A percentile compares a stretch with the other conserved stretches of the same genome.
phyloP scores from a whole-genome alignment of 495 filamentous ascomycete species.

The Penicillium paradoxum region DNA sequence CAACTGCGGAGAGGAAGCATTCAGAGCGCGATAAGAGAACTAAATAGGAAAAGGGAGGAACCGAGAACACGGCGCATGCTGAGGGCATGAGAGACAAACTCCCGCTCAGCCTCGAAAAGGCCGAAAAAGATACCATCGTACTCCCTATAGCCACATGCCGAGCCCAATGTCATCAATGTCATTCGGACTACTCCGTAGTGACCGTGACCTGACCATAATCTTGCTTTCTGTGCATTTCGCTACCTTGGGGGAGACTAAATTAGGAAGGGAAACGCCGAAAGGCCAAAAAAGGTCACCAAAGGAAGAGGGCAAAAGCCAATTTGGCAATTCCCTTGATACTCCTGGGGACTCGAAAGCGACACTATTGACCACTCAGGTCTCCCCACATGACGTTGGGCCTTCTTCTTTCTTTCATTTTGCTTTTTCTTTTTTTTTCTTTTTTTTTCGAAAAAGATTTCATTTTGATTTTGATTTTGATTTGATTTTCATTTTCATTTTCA shows the following conservation, averaged over 20 bases:
- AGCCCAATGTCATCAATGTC: background rate
- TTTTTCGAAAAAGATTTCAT: background rate
- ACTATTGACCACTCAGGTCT: too few species aligned
- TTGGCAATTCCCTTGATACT: background rate
- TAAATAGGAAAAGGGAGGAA: background rate
- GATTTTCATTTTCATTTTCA: background rate
- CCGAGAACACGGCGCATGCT: background rate
- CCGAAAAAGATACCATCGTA: too few species aligned
- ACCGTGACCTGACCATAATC: background rate
- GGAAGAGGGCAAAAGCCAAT: background rate
- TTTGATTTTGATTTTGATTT: background rate
- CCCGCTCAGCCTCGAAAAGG: background rate
- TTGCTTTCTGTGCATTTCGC: too few species aligned
- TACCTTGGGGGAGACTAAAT: too few species aligned
- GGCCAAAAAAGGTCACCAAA: too few species aligned
- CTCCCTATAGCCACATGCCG: too few species aligned
- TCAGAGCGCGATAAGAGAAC: background rate
- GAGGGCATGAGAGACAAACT: background rate
- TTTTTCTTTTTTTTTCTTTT: too few species aligned
- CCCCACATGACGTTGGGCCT: background rate
- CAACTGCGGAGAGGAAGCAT: background rate
- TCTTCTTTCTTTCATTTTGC: background rate
- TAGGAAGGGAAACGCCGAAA: too few species aligned
- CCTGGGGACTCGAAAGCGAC: too few species aligned
- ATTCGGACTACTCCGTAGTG: background rate